A percentile compares a stretch with the other conserved stretches of the same genome.
Evolutionary conservation across 2,329 filamentous ascomycete species (phyloP).

Genomic region (Colletotrichum magnum): DNA sequence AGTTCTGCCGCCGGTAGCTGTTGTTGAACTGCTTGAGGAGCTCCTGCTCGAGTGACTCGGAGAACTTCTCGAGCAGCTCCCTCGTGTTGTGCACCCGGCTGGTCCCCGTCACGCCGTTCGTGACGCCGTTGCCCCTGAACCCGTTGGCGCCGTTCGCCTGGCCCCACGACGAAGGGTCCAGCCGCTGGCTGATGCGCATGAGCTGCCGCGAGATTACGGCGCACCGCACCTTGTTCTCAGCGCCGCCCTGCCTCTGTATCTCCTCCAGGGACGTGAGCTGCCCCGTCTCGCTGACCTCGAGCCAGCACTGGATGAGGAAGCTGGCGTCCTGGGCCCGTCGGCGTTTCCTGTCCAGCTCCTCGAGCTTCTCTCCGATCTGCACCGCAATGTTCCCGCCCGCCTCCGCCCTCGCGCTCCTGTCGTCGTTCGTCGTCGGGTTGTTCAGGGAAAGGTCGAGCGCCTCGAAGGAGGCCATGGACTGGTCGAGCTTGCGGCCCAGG

Average conservation of each 20-base stretch:
- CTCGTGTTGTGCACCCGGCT: slow-evolving; percentile 75
- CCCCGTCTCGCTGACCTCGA: slow-evolving; percentile 92
- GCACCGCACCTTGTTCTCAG: slow-evolving; percentile 93
- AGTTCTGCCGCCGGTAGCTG: slow-evolving; percentile 94
- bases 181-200: slow-evolving; percentile 91
- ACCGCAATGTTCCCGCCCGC: slow-evolving; percentile 90
- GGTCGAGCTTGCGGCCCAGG: slow-evolving; percentile 88
- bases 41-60: slow-evolving; percentile 95
- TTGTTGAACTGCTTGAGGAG: slow-evolving; percentile 96
- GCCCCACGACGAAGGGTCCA: slow-evolving; percentile 84
- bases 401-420: slow-evolving; percentile 64
- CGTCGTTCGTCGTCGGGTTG: slow-evolving; percentile 56
- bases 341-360: slow-evolving; percentile 94
- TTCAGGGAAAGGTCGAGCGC: slow-evolving; percentile 88
- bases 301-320: slow-evolving; percentile 97
- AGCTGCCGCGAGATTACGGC: slow-evolving; percentile 95
- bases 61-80: slow-evolving; percentile 96
- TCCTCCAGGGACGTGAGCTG: slow-evolving; percentile 90
- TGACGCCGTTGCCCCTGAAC: slow-evolving; percentile 61
- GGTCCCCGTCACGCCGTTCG: slow-evolving; percentile 61
- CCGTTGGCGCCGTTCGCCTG: slow-evolving; percentile 71
- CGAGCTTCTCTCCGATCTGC: slow-evolving; percentile 92
- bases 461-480: slow-evolving; percentile 93
- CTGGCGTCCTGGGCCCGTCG: slow-evolving; percentile 92
- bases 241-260: slow-evolving; percentile 85